Evolutionary conservation across 768 basidiomycete species (phyloP).

Genomic region (Pisolithus microcarpus): DNA sequence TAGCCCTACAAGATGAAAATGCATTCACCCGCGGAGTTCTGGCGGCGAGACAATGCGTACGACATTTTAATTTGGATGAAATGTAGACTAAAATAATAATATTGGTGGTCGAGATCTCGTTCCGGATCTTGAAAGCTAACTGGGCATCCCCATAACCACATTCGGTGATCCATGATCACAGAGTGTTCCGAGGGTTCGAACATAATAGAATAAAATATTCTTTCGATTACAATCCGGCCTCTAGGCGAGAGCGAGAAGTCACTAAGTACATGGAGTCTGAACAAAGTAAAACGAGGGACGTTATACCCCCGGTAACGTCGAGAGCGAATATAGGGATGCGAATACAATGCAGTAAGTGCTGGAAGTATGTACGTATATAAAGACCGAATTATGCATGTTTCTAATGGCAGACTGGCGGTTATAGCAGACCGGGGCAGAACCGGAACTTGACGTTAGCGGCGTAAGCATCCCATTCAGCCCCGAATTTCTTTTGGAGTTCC

Average conservation of each 20-base stretch:
- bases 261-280: neutral
- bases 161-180: too few species aligned
- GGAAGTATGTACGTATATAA: neutral
- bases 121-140: too few species aligned
- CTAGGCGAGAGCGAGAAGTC: neutral
- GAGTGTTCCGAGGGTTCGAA: too few species aligned
- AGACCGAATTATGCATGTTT: neutral
- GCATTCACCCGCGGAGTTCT: too few species aligned
- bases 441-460: slow-evolving; percentile 39
- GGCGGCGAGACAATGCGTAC: too few species aligned
- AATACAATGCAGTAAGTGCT: neutral
- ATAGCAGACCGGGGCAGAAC: slow-evolving; percentile 44
- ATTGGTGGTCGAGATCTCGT: too few species aligned
- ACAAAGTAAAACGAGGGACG: neutral
- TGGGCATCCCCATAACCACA: too few species aligned
- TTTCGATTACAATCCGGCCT: neutral
- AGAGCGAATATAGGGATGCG: neutral
- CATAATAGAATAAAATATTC: too few species aligned
- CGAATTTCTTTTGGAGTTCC: slow-evolving; percentile 41
- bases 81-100: too few species aligned
- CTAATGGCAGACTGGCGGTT: slow-evolving; percentile 3
- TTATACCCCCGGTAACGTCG: neutral
- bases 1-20: too few species aligned
- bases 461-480: slow-evolving; percentile 42
- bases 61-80: too few species aligned